Conservation (phyloP, 2,329 filamentous ascomycete species). For the Ascomycota sp. region DNA sequence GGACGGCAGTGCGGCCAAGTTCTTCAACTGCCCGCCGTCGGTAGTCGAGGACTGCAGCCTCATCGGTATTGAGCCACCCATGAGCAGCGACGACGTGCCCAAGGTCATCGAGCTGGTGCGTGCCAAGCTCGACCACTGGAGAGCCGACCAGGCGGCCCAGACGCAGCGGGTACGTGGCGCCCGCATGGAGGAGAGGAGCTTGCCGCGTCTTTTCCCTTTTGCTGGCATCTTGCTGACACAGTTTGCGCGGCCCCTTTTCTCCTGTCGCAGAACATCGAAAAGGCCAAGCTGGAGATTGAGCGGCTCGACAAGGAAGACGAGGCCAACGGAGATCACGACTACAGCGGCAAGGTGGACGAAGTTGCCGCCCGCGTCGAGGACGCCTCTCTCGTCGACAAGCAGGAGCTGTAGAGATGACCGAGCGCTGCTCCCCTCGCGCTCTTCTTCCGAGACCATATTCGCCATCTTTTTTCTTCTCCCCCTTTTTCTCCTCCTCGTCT, state of each 20-base stretch:
- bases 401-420: constrained; percentile 25
- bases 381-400: constrained; percentile 29
- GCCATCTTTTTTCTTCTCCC: no score
- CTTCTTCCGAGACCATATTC: no score
- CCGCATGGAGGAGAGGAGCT: no score
- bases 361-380: constrained; percentile 30
- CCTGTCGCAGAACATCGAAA: constrained; percentile 95
- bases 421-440: no score
- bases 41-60: constrained; percentile 79
- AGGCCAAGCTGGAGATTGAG: constrained; percentile 90
- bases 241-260: no score
- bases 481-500: no score
- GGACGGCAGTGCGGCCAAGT: constrained; percentile 25
- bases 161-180: constrained; percentile 76
- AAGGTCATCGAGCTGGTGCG: constrained; percentile 71
- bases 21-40: constrained; percentile 71
- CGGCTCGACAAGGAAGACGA: constrained; percentile 50
- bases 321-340: constrained; percentile 21
- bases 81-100: constrained; percentile 66
- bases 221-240: not conserved
- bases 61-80: constrained; percentile 72
- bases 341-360: constrained; percentile 30
- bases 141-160: constrained; percentile 71
- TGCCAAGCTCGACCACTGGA: constrained; percentile 81
- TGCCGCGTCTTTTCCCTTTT: no score